These are phyloP conservation scores for Microsporum canis DNA, from an alignment of 2,329 filamentous ascomycete species.

Conservation along the genomic window DNA sequence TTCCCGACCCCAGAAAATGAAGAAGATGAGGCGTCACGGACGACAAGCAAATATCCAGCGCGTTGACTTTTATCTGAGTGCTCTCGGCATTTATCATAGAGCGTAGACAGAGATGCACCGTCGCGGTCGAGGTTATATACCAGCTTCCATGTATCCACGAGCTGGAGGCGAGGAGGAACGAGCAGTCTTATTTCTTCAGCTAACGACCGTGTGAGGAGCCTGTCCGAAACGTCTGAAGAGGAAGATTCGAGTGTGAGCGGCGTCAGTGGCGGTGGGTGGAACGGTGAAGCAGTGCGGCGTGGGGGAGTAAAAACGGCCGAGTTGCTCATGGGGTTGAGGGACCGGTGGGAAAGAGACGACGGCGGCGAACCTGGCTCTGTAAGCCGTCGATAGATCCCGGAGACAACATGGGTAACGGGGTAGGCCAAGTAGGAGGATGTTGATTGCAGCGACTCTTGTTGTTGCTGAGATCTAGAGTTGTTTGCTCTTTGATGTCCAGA, in stretches of 20 bases:
- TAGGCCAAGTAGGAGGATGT: conserved; percentile 40
- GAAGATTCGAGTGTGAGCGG: conserved; percentile 54
- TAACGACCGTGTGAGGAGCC: conserved; percentile 57
- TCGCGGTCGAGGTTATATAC: conserved; percentile 86
- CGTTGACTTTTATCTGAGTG: conserved; percentile 54
- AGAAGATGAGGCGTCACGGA: conserved; percentile 52
- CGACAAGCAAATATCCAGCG: conserved; percentile 80
- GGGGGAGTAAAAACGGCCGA: conserved; percentile 50
- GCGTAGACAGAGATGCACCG: conserved; percentile 71
- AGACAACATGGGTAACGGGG: conserved; percentile 43
- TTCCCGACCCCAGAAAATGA: conserved; percentile 1
- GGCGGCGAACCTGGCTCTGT: conserved; percentile 30
- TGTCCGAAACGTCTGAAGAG: conserved; percentile 48
- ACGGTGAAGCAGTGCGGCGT: conserved; percentile 58
- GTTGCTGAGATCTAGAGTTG: conserved; percentile 4
- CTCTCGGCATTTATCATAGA: conserved; percentile 67
- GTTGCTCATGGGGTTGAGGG: conserved; percentile 15
- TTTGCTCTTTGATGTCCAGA: not conserved
- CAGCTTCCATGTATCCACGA: conserved; percentile 76
- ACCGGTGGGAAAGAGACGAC: conserved; percentile 12
- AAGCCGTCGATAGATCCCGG: conserved; percentile 58
- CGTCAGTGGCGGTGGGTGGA: conserved; percentile 79
- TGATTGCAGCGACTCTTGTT: conserved; percentile 20
- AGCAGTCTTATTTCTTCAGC: conserved; percentile 90
- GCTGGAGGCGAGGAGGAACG: conserved; percentile 72